Base-by-base conservation (phyloP, 768 basidiomycete species). In the Candolleomyces efflorescens region DNA sequence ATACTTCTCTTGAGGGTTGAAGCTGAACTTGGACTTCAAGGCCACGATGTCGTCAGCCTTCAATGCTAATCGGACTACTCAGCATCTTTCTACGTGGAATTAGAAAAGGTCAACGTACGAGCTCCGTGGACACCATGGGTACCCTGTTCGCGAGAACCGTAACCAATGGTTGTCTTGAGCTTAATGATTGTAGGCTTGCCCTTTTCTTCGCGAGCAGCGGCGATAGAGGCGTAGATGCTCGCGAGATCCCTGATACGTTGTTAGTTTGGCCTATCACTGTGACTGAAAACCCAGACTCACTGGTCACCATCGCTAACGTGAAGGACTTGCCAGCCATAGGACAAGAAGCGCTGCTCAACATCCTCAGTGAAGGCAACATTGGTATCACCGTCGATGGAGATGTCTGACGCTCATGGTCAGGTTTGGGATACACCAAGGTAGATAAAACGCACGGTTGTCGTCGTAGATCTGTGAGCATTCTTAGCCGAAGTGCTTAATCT, bases 341-440 rank as follows among this genome's bases (percentile, higher is more conserved):
- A 71, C 68, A 86, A 75, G 81, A 94, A 97, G 56, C 95, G 86
- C 68, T 87, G 85, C 64, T 82, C 84, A 55, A 96, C 93, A 65
- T 97, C 85, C 74, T 98, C 95, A 44, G 95, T 98, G 81, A 98
- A 98, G 17, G 95, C 90, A 56, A 87, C 81, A 56, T 84, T 84
- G 62, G 94, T 98, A 74, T 93, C 85, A 62, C 95, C 95, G 69
- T 98, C 95, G 65, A 98, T 97, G 62, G 95, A 92, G 71, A 98
- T 98, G 72, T 94, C 91, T 94, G 62, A 56, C 9, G 13, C n/a
- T 22, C 46, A 24, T 18, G 9, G 46, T 17, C 36, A n/a, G 54
- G 47, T 39, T 55, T 55, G 39, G 12, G 26, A 22, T 49, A n/a
- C 37, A 22, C n/a, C 10, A 32, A 32, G 32, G 13, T 32, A 43